Evolutionary conservation across 495 filamentous ascomycete genomes (phyloP).

Genomic region (Neurospora pannonica): DNA sequence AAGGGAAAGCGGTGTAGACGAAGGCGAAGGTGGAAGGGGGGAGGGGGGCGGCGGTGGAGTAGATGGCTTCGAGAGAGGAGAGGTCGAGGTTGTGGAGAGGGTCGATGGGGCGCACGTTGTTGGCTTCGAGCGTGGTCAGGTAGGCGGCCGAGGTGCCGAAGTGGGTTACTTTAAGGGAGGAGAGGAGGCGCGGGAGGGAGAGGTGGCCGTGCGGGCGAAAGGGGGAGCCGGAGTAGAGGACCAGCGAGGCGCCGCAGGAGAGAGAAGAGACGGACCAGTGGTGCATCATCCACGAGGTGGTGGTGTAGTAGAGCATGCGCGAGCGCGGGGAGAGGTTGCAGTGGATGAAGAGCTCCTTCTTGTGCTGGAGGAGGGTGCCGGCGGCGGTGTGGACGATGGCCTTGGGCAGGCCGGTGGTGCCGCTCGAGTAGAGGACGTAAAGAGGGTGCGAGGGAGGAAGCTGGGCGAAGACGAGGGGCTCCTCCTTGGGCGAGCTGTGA

Average conservation of each 20-base stretch:
- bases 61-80: slow-evolving; percentile 64
- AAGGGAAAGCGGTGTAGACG: slow-evolving; percentile 70
- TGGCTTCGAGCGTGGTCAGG: slow-evolving; percentile 82
- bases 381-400: slow-evolving; percentile 86
- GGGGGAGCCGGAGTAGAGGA: slow-evolving; percentile 84
- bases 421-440: slow-evolving; percentile 80
- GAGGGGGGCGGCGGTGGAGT: slow-evolving; percentile 85
- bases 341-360: slow-evolving; percentile 86
- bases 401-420: slow-evolving; percentile 85
- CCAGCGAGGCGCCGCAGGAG: slow-evolving; percentile 66
- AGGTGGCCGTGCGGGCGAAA: slow-evolving; percentile 49
- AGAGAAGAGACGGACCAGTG: slow-evolving; percentile 85
- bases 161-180: slow-evolving; percentile 57
- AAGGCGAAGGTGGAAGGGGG: slow-evolving; percentile 90
- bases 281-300: slow-evolving; percentile 97
- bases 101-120: slow-evolving; percentile 52
- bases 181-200: slow-evolving; percentile 33
- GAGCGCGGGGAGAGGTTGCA: slow-evolving; percentile 51
- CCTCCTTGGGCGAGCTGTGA: slow-evolving; percentile 23
- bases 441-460: slow-evolving; percentile 75
- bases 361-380: slow-evolving; percentile 84
- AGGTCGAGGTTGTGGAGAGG: slow-evolving; percentile 38
- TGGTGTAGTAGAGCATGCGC: slow-evolving; percentile 67
- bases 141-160: slow-evolving; percentile 93
- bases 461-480: slow-evolving; percentile 56